Base-by-base conservation (phyloP, 2,329 filamentous ascomycete genomes). In the Ceratocystiopsis brevicomis region DNA sequence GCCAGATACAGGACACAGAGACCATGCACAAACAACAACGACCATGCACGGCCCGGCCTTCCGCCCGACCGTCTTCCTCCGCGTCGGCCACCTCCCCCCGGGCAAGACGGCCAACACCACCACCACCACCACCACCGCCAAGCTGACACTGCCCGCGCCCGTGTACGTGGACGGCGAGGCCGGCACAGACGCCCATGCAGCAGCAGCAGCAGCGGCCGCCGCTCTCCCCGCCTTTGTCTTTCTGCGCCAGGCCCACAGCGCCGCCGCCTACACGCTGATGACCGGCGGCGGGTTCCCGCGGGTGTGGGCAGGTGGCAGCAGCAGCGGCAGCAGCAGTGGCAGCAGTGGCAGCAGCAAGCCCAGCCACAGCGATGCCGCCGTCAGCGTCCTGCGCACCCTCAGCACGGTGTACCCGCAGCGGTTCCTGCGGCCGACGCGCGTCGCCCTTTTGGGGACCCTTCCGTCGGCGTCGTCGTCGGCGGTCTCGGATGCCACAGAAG, bases 331-430 rank as follows among this genome's bases (percentile, higher is more conserved):
- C 16, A 15, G 38, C 21, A 30, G 34, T 13, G 21, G n/a, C 17
- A 21, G 15, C 6, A 3, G 6, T n/a, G 12, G 10, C 34, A 13
- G n/a, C 16, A 15, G 38, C 25, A 30, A 25, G 6, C 18, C 13
- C 18, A 17, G 15, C 8, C 4, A 3, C 25, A 10, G 5, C 25
- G 8, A 11, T 9, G 10, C 25, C n/a, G n/a, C 19, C 30, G 50
- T 56, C 16, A 37, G 45, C 8, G 56, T 54, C 9, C 21, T 41
- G 36, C 45, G 52, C 13, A 55, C 63, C 6, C 51, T 73, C n/a
- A 66, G 63, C 48, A 60, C 54, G 1, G 77, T 51, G 73, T 73
- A 0, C 71, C 71, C 1, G 62, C 61, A 9, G 25, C 25, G 25
- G 25, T 30, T 30, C 25, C 25, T 30, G 37, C 61, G 63, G 3